Evolutionary conservation across 169 alveolate genomes (phyloP).

Genomic region (Cardiosporidium cionae): DNA sequence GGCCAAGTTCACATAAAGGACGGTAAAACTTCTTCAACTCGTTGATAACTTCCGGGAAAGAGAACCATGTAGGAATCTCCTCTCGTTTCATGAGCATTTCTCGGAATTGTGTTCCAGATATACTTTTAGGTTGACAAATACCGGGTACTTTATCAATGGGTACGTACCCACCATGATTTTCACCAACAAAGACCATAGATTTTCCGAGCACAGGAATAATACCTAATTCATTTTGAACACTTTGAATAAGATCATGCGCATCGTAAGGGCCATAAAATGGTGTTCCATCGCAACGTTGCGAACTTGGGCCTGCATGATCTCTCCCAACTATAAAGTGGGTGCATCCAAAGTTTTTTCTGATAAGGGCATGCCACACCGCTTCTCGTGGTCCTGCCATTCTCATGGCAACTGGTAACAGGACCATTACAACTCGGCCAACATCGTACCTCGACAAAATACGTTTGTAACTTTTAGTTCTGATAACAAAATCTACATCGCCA

Average conservation of each 20-base stretch:
- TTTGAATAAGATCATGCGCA: slow-evolving; percentile 29
- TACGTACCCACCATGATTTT: slow-evolving; percentile 9
- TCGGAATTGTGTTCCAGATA: slow-evolving; percentile 40
- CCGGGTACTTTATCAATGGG: not conserved
- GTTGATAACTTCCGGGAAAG: slow-evolving; percentile 35
- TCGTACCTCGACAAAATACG: slow-evolving; percentile 1
- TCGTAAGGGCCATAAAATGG: slow-evolving; percentile 44
- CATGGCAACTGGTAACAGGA: slow-evolving; percentile 43
- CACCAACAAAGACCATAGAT: slow-evolving; percentile 33
- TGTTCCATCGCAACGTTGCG: slow-evolving; percentile 5
- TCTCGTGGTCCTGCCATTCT: slow-evolving; percentile 56
- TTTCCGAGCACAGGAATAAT: slow-evolving; percentile 35
- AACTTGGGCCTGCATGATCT: slow-evolving; percentile 48
- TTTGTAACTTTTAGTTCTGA: slow-evolving; percentile 35
- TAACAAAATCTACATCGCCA: slow-evolving; percentile 40
- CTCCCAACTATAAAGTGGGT: slow-evolving; percentile 52
- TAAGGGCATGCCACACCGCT: slow-evolving; percentile 42
- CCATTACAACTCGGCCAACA: slow-evolving; percentile 15
- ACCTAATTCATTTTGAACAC: slow-evolving; percentile 17
- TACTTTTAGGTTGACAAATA: not conserved
- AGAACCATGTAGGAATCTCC: slow-evolving; percentile 40
- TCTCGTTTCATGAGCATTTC: slow-evolving; percentile 1
- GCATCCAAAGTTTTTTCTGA: slow-evolving; percentile 45
- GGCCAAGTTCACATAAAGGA: slow-evolving; percentile 25
- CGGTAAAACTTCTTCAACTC: slow-evolving; percentile 25